A percentile compares a stretch with the other conserved stretches of the same genome.
phyloP scores from a whole-genome alignment of 2,329 filamentous ascomycete genomes.

The Penicillium sp. region DNA sequence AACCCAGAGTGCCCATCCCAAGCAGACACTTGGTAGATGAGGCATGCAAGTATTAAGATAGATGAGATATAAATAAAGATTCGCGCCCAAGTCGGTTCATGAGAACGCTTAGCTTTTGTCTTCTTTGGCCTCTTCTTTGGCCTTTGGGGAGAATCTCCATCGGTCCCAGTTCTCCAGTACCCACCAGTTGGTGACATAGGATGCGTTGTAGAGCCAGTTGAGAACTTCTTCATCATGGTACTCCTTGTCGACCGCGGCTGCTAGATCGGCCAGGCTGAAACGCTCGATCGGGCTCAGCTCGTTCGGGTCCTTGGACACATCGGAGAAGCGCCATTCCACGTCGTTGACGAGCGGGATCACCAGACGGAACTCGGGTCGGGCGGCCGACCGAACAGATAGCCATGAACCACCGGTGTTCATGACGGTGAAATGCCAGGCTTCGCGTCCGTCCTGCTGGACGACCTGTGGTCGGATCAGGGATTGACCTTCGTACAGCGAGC shows the following conservation, averaged over 20 bases:
- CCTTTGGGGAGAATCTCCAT: constrained; percentile 15
- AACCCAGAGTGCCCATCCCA: constrained; percentile 6
- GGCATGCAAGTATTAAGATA: constrained; percentile 12
- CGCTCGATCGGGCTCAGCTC: constrained; percentile 25
- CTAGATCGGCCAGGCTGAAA: constrained; percentile 27
- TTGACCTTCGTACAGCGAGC: constrained; percentile 35
- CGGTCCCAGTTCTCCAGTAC: constrained; percentile 33
- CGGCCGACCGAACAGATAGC: constrained; percentile 34
- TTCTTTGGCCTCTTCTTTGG: not conserved
- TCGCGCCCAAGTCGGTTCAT: not conserved
- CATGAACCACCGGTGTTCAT: constrained; percentile 38
- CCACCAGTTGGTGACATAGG: constrained; percentile 33
- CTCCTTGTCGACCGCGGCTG: constrained; percentile 16
- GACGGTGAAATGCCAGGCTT: constrained; percentile 38
- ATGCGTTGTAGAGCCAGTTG: constrained; percentile 28
- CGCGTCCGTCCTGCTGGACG: constrained; percentile 19
- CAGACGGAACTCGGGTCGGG: constrained; percentile 28
- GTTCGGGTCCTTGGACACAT: constrained; percentile 28
- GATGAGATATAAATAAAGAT: constrained; percentile 6
- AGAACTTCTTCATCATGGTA: constrained; percentile 26
- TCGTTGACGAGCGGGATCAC: constrained; percentile 35
- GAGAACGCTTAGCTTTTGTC: not conserved
- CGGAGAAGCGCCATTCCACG: constrained; percentile 36
- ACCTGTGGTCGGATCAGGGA: constrained; percentile 33
- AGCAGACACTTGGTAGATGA: constrained; percentile 1